Percentiles rank a stretch among this genome's conserved stretches.
phyloP scores from a whole-genome alignment of 192 early-diverging fungal species.

The Coemansia sp. region DNA sequence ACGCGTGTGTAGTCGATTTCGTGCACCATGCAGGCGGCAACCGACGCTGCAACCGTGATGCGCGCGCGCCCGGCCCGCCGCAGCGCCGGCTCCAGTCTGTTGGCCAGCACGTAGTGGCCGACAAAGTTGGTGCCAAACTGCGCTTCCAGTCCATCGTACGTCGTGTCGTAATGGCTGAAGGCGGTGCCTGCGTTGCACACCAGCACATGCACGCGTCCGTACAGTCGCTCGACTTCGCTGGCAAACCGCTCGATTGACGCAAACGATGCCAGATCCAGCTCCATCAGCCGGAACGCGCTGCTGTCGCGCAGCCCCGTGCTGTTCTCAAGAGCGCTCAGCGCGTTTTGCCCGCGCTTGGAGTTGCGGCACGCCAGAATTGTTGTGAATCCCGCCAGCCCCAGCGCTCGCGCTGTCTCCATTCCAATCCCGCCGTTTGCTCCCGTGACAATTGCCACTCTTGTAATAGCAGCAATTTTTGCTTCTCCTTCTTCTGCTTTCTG shows the following conservation, averaged over 20 bases:
- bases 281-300: conserved; percentile 36
- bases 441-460: conserved; percentile 43
- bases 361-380: conserved; percentile 54
- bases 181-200: conserved; percentile 64
- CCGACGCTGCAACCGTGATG: conserved; percentile 55
- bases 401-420: conserved; percentile 58
- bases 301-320: conserved; percentile 20
- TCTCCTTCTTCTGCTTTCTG: not conserved
- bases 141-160: conserved; percentile 63
- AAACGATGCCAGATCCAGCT: conserved; percentile 58
- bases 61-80: conserved; percentile 48
- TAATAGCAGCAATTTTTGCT: too few relatives aligned
- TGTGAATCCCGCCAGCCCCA: conserved; percentile 58
- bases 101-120: conserved; percentile 59
- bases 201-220: conserved; percentile 32
- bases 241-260: conserved; percentile 51
- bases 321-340: conserved; percentile 12
- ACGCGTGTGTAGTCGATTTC: conserved; percentile 50
- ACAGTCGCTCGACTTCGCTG: conserved; percentile 20
- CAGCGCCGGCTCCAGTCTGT: conserved; percentile 40
- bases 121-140: conserved; percentile 68
- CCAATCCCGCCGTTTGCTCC: conserved; percentile 67
- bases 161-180: conserved; percentile 59
- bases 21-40: conserved; percentile 49
- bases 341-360: conserved; percentile 27